Conservation (phyloP, 139 green algal genomes). For the Chlamydomonas schloesseri region DNA sequence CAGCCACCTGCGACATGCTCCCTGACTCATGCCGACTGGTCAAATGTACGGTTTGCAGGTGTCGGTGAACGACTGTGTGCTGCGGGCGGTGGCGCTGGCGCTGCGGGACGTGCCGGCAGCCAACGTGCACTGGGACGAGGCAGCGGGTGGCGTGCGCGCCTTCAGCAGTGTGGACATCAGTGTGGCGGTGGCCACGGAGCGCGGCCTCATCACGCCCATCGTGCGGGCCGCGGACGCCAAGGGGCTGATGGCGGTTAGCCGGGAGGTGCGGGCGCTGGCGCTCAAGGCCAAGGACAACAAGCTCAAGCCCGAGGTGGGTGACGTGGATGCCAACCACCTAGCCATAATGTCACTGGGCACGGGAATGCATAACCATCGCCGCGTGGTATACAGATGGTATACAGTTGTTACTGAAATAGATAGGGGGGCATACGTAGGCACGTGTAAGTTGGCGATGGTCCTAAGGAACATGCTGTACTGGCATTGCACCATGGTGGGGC, state of each 20-base stretch:
- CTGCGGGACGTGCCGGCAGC: constrained; percentile 84
- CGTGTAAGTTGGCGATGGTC: too few species aligned
- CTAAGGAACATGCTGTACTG: too few species aligned
- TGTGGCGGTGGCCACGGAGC: constrained; percentile 91
- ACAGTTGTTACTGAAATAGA: too few species aligned
- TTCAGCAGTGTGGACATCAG: constrained; percentile 79
- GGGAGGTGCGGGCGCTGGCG: constrained; percentile 75
- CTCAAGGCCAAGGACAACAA: constrained; percentile 83
- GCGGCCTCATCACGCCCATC: constrained; percentile 94
- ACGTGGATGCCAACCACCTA: too few species aligned
- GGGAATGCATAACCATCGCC: too few species aligned
- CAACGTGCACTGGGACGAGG: constrained; percentile 67
- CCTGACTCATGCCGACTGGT: too few species aligned
- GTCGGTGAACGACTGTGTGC: constrained; percentile 95
- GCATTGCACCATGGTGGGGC: too few species aligned
- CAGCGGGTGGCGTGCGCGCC: constrained; percentile 42
- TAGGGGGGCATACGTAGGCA: too few species aligned
- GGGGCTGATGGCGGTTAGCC: neutral
- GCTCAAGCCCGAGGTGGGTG: constrained; percentile 83
- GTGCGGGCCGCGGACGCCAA: constrained; percentile 57
- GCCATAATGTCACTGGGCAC: too few species aligned
- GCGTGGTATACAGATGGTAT: too few species aligned
- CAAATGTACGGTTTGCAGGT: constrained; percentile 68
- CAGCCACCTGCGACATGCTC: too few species aligned
- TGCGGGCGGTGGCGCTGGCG: constrained; percentile 89